Evolutionary conservation across 768 basidiomycete genomes (phyloP).

Genomic region (Termitomyces sp.): DNA sequence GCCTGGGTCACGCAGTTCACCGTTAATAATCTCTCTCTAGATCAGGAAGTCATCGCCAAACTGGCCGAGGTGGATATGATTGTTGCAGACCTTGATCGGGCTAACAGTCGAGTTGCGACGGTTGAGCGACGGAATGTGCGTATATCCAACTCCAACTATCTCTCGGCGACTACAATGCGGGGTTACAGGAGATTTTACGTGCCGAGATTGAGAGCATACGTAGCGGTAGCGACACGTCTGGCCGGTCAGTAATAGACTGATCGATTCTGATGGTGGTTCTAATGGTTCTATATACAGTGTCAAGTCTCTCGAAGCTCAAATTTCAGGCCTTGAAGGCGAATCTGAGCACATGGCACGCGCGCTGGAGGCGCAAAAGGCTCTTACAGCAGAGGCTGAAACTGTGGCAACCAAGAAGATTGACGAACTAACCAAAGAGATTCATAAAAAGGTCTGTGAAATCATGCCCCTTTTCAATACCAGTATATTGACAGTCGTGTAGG

Average conservation of each 20-base stretch:
- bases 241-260: constrained; percentile 48
- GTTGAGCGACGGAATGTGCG: constrained; percentile 91
- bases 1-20: background rate
- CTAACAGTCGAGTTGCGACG: constrained; percentile 89
- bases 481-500: constrained; percentile 31
- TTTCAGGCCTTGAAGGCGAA: constrained; percentile 76
- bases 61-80: constrained; percentile 95
- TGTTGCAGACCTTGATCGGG: constrained; percentile 88
- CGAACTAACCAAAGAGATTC: constrained; percentile 56
- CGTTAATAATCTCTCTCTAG: constrained; percentile 38
- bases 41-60: constrained; percentile 89
- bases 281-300: constrained; percentile 42
- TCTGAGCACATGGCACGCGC: constrained; percentile 63
- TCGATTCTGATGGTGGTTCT: background rate
- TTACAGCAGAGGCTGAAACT: constrained; percentile 44
- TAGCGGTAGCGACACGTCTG: constrained; percentile 69
- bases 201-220: constrained; percentile 93
- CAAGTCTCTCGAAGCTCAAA: constrained; percentile 66
- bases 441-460: constrained; percentile 41
- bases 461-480: background rate
- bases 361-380: constrained; percentile 58
- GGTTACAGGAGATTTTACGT: constrained; percentile 79
- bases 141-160: constrained; percentile 9
- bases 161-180: background rate
- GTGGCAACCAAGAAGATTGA: constrained; percentile 51